Conservation (phyloP, 805 yeast species). For the Wickerhamomyces ciferrii region DNA sequence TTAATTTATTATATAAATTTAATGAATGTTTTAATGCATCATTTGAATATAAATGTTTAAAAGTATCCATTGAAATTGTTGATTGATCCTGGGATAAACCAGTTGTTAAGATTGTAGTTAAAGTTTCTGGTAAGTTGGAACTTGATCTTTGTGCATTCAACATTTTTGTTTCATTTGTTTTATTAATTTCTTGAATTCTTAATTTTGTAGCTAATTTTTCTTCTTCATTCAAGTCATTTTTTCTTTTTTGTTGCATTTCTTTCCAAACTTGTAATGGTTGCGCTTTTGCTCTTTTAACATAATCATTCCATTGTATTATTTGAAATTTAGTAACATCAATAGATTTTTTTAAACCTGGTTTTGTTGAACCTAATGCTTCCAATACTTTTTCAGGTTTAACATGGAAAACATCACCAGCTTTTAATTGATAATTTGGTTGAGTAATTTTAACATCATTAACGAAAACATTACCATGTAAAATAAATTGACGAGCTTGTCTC, state of each 20-base stretch:
- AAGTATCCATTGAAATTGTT: conserved; percentile 6
- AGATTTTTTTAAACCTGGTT: conserved; percentile 71
- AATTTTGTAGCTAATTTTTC: conserved; percentile 8
- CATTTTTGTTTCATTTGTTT: conserved; percentile 15
- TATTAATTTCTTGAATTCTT: conserved; percentile 12
- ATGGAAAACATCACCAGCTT: conserved; percentile 82
- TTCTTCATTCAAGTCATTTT: conserved; percentile 22
- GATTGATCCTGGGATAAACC: conserved; percentile 13
- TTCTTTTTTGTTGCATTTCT: conserved; percentile 25
- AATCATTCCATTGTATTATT: conserved; percentile 70
- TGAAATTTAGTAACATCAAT: conserved; percentile 68
- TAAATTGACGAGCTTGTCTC: conserved; percentile 90
- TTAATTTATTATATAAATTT: background rate
- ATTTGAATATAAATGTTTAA: conserved; percentile 7
- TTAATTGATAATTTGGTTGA: conserved; percentile 73
- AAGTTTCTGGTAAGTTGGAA: conserved; percentile 12
- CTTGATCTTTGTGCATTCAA: conserved; percentile 15
- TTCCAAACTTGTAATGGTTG: conserved; percentile 37
- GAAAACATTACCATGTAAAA: conserved; percentile 71
- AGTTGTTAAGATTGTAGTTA: conserved; percentile 8
- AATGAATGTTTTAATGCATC: background rate
- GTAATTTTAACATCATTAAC: conserved; percentile 80
- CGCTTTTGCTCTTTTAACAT: conserved; percentile 49
- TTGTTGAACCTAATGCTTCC: conserved; percentile 76
- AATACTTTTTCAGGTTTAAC: conserved; percentile 85